Evolutionary conservation across 2,329 filamentous ascomycete genomes (phyloP).

Genomic region (Daldinia sp.): DNA sequence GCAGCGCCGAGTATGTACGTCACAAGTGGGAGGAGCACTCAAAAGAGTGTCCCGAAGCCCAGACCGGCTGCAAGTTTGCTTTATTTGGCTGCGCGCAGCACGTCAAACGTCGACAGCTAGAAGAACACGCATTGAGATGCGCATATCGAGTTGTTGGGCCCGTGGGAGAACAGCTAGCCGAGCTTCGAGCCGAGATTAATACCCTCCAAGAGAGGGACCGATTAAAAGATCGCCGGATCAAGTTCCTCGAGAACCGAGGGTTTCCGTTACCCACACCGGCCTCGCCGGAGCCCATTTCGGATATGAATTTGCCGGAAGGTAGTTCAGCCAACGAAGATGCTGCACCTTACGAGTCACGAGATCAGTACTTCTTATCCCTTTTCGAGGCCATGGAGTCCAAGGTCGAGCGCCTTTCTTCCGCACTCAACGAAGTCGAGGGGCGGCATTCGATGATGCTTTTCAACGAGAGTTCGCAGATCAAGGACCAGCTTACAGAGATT

Average conservation of each 20-base stretch:
- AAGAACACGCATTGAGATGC: conserved; percentile 58
- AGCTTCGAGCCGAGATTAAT: conserved; percentile 59
- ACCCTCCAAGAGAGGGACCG: conserved; percentile 52
- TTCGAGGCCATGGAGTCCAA: conserved; percentile 62
- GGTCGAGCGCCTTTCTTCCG: conserved; percentile 65
- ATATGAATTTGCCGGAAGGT: conserved; percentile 40
- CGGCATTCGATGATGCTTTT: conserved; percentile 68
- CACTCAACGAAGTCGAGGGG: conserved; percentile 65
- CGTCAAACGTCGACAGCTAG: conserved; percentile 51
- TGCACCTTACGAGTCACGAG: conserved; percentile 51
- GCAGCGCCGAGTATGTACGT: conserved; percentile 55
- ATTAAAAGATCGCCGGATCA: conserved; percentile 53
- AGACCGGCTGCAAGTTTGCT: conserved; percentile 56
- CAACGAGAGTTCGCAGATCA: conserved; percentile 68
- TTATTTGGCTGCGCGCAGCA: conserved; percentile 58
- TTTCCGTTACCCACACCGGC: conserved; percentile 42
- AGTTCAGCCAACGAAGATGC: conserved; percentile 33
- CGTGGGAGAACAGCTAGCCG: conserved; percentile 56
- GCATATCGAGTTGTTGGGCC: conserved; percentile 62
- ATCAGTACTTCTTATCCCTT: conserved; percentile 55
- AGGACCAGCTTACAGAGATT: conserved; percentile 69
- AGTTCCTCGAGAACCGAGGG: conserved; percentile 52
- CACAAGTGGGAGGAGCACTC: conserved; percentile 58
- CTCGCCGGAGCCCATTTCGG: conserved; percentile 38
- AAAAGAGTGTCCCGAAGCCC: conserved; percentile 55